Evolutionary conservation across 495 filamentous ascomycete species (phyloP).

Genomic region (Aspergillus wentii): DNA sequence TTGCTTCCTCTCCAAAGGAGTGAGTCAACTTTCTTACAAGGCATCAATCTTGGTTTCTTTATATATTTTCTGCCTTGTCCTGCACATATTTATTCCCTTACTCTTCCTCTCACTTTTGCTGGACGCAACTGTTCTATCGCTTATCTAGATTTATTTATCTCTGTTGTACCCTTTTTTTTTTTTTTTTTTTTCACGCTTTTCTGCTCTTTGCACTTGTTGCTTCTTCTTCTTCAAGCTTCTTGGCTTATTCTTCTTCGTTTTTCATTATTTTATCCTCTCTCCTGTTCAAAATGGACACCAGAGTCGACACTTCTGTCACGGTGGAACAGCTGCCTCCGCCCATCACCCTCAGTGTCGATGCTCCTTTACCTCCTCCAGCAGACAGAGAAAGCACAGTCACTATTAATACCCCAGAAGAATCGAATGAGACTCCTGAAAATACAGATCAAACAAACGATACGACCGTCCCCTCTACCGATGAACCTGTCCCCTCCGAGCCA

Average conservation of each 20-base stretch:
- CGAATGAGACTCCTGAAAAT: too few species aligned
- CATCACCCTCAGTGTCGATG: slow-evolving; percentile 9
- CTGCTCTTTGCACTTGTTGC: slow-evolving; percentile 1
- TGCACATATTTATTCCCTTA: too few species aligned
- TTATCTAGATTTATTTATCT: too few species aligned
- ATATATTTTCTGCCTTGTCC: too few species aligned
- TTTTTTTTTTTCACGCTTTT: not conserved
- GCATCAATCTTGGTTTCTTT: too few species aligned
- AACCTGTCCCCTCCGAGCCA: slow-evolving; percentile 1
- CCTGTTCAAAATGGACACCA: slow-evolving; percentile 20
- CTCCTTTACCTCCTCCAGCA: not conserved
- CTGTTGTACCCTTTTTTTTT: too few species aligned
- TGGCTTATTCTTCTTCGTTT: slow-evolving; percentile 1
- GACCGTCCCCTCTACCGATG: too few species aligned
- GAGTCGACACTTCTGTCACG: slow-evolving; percentile 7
- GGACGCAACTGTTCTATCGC: not conserved
- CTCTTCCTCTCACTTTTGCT: slow-evolving; percentile 5
- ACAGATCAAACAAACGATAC: too few species aligned
- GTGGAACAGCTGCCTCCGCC: slow-evolving; percentile 11
- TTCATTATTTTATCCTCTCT: slow-evolving; percentile 4
- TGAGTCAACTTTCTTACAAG: too few species aligned
- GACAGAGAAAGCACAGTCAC: not conserved
- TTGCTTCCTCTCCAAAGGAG: too few species aligned
- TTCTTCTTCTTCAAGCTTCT: slow-evolving; percentile 2
- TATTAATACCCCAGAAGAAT: not conserved